phyloP scores from a whole-genome alignment of 495 filamentous ascomycete species.

The Cenococcum geophilum region DNA sequence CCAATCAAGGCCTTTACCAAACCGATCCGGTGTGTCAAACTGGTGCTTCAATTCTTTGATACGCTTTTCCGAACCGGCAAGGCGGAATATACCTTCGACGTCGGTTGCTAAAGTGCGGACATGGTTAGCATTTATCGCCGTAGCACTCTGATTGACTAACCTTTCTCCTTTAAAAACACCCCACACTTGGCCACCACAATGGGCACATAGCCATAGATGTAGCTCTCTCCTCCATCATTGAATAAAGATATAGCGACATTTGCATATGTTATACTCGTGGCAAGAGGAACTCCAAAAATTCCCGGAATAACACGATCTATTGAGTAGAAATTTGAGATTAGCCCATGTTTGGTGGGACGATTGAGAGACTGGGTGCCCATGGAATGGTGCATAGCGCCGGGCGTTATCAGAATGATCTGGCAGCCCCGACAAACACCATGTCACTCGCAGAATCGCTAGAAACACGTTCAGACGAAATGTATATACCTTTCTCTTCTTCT shows the following conservation, averaged over 20 bases:
- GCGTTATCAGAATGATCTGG: constrained; percentile 4
- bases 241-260: constrained; percentile 97
- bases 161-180: constrained; percentile 97
- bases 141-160: constrained; percentile 45
- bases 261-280: constrained; percentile 92
- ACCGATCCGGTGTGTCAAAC: constrained; percentile 93
- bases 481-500: constrained; percentile 68
- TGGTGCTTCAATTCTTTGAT: constrained; percentile 91
- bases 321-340: constrained; percentile 8
- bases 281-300: constrained; percentile 93
- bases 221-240: constrained; percentile 83
- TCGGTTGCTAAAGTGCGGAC: constrained; percentile 65
- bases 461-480: background rate
- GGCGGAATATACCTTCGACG: constrained; percentile 93
- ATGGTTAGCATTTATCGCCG: background rate
- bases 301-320: constrained; percentile 41
- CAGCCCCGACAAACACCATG: background rate
- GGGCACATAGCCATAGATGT: constrained; percentile 97
- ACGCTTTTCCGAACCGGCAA: constrained; percentile 93
- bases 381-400: constrained; percentile 8
- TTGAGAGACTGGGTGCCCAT: background rate
- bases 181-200: constrained; percentile 99
- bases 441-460: background rate
- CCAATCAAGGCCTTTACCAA: constrained; percentile 96
- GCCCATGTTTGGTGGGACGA: background rate